phyloP scores from a whole-genome alignment of 116 monocot genomes.

The Iris pallida region DNA sequence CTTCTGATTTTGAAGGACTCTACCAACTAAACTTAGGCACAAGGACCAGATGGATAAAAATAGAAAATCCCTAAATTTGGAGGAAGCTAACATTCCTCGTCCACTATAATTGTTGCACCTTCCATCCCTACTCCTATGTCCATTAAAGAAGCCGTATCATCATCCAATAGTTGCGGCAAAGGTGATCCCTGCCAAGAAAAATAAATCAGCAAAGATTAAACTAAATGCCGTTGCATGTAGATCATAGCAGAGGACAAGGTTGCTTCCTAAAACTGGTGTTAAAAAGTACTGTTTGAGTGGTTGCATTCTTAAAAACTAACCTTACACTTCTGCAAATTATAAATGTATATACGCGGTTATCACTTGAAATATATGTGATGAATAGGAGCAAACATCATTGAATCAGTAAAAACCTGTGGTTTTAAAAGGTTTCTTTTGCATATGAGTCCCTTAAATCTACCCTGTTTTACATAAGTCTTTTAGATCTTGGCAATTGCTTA shows the following conservation, averaged over 20 bases:
- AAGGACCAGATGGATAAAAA: not conserved
- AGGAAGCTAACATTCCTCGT: slow-evolving; percentile 44
- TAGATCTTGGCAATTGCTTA: too few species aligned
- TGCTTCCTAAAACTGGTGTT: too few species aligned
- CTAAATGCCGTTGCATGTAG: not conserved
- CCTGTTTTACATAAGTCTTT: too few species aligned
- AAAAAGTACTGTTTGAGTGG: too few species aligned
- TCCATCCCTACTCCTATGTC: slow-evolving; percentile 37
- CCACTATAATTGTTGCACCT: slow-evolving; percentile 44
- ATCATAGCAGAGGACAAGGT: too few species aligned
- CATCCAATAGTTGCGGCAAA: slow-evolving; percentile 41
- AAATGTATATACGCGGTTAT: not conserved
- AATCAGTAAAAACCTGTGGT: too few species aligned
- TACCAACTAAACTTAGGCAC: too few species aligned
- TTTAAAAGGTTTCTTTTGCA: too few species aligned
- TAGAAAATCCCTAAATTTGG: not conserved
- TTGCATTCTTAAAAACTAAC: too few species aligned
- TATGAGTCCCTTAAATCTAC: too few species aligned
- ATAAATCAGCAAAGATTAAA: not conserved
- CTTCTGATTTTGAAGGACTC: too few species aligned
- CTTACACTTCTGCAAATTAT: not conserved
- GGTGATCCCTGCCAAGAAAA: slow-evolving; percentile 48
- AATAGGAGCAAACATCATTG: not conserved
- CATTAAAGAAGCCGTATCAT: slow-evolving; percentile 49
- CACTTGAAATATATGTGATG: not conserved